A percentile compares a stretch with the other conserved stretches of the same genome.
Evolutionary conservation across 2,329 filamentous ascomycete species (phyloP).

Genomic region (Fusarium ambrosium): DNA sequence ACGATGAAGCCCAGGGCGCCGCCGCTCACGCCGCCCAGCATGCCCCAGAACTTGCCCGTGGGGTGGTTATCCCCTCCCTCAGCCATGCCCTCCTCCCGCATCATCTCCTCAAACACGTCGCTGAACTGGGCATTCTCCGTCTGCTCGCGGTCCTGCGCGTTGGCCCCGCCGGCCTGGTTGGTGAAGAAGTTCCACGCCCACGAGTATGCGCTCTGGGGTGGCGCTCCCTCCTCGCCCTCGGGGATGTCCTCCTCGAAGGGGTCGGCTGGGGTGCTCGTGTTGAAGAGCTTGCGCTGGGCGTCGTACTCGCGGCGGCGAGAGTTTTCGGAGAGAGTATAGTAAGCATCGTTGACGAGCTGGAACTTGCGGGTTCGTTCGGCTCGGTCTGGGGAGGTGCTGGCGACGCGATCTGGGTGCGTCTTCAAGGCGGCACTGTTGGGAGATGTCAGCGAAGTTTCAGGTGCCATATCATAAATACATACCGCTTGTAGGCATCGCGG

Average conservation of each 20-base stretch:
- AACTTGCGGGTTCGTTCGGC: slow-evolving; percentile 85
- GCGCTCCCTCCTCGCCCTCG: slow-evolving; percentile 45
- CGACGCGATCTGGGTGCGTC: slow-evolving; percentile 92
- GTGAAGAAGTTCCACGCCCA: slow-evolving; percentile 81
- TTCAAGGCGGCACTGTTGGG: slow-evolving; percentile 84
- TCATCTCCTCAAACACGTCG: slow-evolving; percentile 91
- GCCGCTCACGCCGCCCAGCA: slow-evolving; percentile 88
- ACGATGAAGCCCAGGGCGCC: slow-evolving; percentile 95
- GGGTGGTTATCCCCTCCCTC: slow-evolving; percentile 72
- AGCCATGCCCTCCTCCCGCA: slow-evolving; percentile 86
- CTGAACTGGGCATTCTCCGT: slow-evolving; percentile 86
- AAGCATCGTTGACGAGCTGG: slow-evolving; percentile 92
- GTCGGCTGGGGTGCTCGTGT: slow-evolving; percentile 50
- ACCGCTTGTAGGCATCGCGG: slow-evolving; percentile 95
- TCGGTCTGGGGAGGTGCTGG: slow-evolving; percentile 86
- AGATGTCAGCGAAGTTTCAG: slow-evolving; percentile 27
- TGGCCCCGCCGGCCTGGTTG: slow-evolving; percentile 44
- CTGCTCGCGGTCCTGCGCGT: slow-evolving; percentile 59
- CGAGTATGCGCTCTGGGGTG: slow-evolving; percentile 71
- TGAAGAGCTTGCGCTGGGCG: slow-evolving; percentile 63
- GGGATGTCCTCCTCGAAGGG: slow-evolving; percentile 59
- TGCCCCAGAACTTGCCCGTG: slow-evolving; percentile 85
- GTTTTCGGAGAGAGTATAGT: slow-evolving; percentile 89
- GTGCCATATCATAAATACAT: slow-evolving; percentile 22
- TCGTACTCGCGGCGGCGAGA: slow-evolving; percentile 87